Conservation (phyloP, 2,329 filamentous ascomycete genomes). For the Plectosphaerella sp. region DNA sequence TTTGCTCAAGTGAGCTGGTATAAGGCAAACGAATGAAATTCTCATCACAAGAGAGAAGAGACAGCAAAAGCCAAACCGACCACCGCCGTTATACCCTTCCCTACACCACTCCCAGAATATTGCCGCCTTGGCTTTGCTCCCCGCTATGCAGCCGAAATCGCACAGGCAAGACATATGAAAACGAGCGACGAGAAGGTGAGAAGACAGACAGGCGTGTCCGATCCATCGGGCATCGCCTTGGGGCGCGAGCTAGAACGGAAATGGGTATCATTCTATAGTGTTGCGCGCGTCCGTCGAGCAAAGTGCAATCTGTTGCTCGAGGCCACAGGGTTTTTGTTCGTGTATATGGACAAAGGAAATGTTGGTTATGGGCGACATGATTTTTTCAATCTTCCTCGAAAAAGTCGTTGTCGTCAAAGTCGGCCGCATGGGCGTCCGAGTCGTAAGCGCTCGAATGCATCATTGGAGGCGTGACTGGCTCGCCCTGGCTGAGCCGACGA, state of each 20-base stretch:
- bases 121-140: neutral
- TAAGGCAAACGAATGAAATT: neutral
- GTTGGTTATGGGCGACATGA: constrained; percentile 3
- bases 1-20: neutral
- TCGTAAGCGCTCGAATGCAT: constrained; percentile 56
- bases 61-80: neutral
- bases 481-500: constrained; percentile 29
- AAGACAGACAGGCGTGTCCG: neutral
- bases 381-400: constrained; percentile 42
- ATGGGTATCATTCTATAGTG: constrained; percentile 33
- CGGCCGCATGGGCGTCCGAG: constrained; percentile 53
- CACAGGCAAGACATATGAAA: neutral
- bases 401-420: constrained; percentile 57
- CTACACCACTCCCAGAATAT: neutral
- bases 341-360: constrained; percentile 21
- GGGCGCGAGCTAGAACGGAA: constrained; percentile 14
- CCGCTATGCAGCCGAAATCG: constrained; percentile 13
- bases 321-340: neutral
- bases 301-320: neutral
- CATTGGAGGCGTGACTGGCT: constrained; percentile 58
- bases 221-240: neutral
- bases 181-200: neutral
- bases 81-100: neutral
- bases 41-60: neutral
- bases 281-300: constrained; percentile 4